Evolutionary conservation across 129 eudicot species (phyloP), one percentile per base, ranked within the genome.

Genomic region (Solidago caesia): DNA sequence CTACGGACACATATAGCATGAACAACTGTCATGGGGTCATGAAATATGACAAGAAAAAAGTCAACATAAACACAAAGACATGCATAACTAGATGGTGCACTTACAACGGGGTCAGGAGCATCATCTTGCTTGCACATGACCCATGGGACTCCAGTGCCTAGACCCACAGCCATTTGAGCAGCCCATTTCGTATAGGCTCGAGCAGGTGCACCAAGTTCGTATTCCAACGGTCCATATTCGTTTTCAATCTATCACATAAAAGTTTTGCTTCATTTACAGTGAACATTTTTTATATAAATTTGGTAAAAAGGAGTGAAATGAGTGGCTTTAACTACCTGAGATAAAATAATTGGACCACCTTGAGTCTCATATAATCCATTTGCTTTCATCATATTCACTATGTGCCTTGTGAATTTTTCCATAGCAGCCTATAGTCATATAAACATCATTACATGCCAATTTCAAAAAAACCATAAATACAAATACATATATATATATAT

Each of bases 91-190:
- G 33, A 62, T 53, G 70, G 43, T 73, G 55, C 73, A 80, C 97
- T 89, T 84, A 95, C 99, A 84, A 89, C 43, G 16, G 97, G 99
- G 83, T 95, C 99, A 51, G 99, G 99, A 49, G 99, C 99, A 83
- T 95, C 99, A 82, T 95, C 99, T 82, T 95, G 99, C 82, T 95
- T 95, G 90, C 99, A 95, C 99, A 95, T 95, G 84, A 95, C 85
- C 99, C 99, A 95, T 27, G 99, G 99, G 46, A 95, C 99, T 69
- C 97, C 99, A 16, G 99, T 95, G 58, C 82, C 83, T 56, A 83
- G 89, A 79, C 86, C 97, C 70, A 91, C 89, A 44, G 99, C 99
- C 97, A 95, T 87, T 64, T 89, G 82, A 14, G 99, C 97, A 6
- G 99, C 99, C 99, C 99, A 95, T 62, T 87, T 70, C 5, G 97